Conservation (phyloP, 176 grass and related monocot genomes). For the Miscanthus lutarioriparius region DNA sequence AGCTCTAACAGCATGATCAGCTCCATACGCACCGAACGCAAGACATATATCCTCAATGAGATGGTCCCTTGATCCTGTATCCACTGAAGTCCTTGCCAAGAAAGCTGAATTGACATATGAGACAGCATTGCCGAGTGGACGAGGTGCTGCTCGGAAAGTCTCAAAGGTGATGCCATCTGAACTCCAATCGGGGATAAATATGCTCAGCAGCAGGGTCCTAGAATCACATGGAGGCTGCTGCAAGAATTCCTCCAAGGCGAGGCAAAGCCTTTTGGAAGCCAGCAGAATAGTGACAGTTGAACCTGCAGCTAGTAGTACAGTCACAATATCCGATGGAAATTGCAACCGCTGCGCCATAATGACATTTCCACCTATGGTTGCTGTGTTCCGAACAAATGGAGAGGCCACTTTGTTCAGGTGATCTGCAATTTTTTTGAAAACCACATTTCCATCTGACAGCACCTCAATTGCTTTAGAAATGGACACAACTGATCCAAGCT, state of each 20-base stretch:
- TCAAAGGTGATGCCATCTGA: constrained; percentile 60
- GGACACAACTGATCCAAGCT: too few species aligned
- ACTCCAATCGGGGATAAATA: constrained; percentile 62
- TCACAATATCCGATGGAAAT: constrained; percentile 72
- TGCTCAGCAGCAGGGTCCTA: constrained; percentile 59
- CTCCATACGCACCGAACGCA: constrained; percentile 72
- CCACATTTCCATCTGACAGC: too few species aligned
- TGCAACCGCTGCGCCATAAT: constrained; percentile 64
- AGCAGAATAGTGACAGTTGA: constrained; percentile 49
- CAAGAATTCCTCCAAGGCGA: constrained; percentile 79
- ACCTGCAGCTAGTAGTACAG: constrained; percentile 66
- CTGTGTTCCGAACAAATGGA: too few species aligned
- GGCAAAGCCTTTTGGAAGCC: constrained; percentile 42
- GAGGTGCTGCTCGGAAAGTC: constrained; percentile 69
- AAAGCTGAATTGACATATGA: constrained; percentile 84
- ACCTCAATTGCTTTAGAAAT: too few species aligned
- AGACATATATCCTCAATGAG: constrained; percentile 60
- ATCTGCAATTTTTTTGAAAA: too few species aligned
- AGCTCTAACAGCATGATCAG: constrained; percentile 62
- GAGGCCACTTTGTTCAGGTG: too few species aligned
- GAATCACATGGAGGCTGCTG: constrained; percentile 62
- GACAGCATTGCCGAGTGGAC: constrained; percentile 86
- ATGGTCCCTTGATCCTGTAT: background rate
- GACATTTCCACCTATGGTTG: constrained; percentile 4
- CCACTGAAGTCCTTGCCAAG: constrained; percentile 52